Conservation (phyloP, 352 stramenopile species). For the Phytophthora rubi region DNA sequence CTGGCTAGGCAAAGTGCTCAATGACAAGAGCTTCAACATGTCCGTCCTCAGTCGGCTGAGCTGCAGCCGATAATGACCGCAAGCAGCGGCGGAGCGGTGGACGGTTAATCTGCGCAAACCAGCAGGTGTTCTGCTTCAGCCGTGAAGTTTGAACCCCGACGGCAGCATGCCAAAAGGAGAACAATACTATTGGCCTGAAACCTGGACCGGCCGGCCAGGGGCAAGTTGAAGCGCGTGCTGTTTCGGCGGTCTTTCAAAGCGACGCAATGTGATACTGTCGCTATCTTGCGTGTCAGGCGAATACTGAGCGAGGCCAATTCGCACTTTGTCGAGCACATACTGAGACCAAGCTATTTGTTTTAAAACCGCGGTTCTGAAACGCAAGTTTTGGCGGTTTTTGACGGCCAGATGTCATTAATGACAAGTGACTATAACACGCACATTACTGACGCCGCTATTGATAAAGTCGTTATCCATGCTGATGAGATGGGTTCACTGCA, state of each 20-base stretch:
- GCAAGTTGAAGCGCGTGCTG: constrained; percentile 18
- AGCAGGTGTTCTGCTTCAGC: constrained; percentile 29
- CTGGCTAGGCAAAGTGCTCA: too few relatives aligned
- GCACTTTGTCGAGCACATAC: constrained; percentile 19
- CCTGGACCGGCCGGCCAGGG: background rate
- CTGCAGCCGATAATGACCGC: background rate
- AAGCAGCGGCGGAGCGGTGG: background rate
- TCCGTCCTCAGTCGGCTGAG: background rate
- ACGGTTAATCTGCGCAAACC: background rate
- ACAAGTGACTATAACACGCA: background rate
- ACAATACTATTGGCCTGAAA: too few relatives aligned
- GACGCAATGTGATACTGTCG: background rate
- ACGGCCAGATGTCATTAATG: background rate
- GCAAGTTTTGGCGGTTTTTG: constrained; percentile 24
- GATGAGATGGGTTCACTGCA: constrained; percentile 9
- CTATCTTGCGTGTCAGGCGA: constrained; percentile 35
- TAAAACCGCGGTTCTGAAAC: constrained; percentile 22
- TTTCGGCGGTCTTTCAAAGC: constrained; percentile 20
- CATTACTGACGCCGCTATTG: background rate
- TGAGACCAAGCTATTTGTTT: background rate
- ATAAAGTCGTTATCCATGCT: background rate
- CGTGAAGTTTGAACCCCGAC: constrained; percentile 21
- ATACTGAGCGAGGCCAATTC: constrained; percentile 16
- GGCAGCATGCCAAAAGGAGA: background rate
- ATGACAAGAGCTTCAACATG: background rate